Evolutionary conservation across 345 rosid genomes (phyloP).

Genomic region (Ceriops decandra): DNA sequence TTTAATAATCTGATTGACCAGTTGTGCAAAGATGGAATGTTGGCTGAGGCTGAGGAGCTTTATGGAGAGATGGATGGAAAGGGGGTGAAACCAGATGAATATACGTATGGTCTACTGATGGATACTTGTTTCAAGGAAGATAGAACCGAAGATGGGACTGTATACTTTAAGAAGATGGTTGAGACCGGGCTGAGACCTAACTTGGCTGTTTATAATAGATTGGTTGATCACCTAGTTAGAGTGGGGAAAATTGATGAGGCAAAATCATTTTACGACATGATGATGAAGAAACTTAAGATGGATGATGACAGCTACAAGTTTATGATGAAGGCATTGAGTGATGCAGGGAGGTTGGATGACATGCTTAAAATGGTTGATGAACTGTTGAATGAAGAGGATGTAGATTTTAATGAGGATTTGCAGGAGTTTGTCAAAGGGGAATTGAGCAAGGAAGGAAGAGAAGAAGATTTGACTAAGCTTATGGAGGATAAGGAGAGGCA

Average conservation of each 20-base stretch:
- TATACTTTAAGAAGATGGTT: constrained; percentile 66
- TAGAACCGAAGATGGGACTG: constrained; percentile 76
- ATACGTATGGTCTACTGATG: constrained; percentile 63
- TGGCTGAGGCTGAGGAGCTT: constrained; percentile 69
- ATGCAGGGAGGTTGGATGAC: constrained; percentile 61
- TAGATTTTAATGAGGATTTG: constrained; percentile 56
- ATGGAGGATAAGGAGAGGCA: constrained; percentile 77
- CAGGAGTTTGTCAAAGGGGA: constrained; percentile 72
- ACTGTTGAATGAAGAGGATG: constrained; percentile 65
- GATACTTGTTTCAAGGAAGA: constrained; percentile 63
- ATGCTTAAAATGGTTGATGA: constrained; percentile 68
- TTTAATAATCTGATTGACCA: constrained; percentile 82
- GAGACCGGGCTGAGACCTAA: constrained; percentile 71
- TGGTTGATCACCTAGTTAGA: constrained; percentile 61
- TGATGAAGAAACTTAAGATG: constrained; percentile 89
- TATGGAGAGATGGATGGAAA: constrained; percentile 72
- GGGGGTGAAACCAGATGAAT: constrained; percentile 82
- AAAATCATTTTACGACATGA: constrained; percentile 61
- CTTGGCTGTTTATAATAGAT: constrained; percentile 60
- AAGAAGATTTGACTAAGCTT: constrained; percentile 64
- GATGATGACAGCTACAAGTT: constrained; percentile 67
- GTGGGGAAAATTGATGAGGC: constrained; percentile 72
- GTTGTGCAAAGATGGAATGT: constrained; percentile 57
- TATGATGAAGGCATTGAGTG: constrained; percentile 65
- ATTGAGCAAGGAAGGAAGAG: constrained; percentile 71